Percentiles rank a stretch among this genome's conserved stretches.
These are phyloP conservation scores for Backusella macrospora DNA, from an alignment of 192 early-diverging fungal genomes.

Conservation along the genomic window DNA sequence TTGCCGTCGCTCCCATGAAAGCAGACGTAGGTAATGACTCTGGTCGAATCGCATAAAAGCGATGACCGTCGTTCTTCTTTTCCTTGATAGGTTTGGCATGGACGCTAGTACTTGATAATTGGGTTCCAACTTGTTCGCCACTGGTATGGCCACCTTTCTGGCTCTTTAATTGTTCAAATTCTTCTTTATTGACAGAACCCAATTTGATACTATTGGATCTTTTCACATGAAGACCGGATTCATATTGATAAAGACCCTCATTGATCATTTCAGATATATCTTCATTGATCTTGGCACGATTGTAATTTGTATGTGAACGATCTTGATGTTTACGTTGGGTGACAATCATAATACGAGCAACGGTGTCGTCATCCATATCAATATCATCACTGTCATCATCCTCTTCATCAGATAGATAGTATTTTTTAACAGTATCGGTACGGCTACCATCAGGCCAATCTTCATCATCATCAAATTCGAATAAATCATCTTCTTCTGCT, in stretches of 20 bases:
- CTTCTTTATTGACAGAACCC: slow-evolving; percentile 58
- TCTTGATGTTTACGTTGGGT: slow-evolving; percentile 75
- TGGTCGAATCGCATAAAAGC: slow-evolving; percentile 56
- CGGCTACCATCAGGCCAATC: slow-evolving; percentile 63
- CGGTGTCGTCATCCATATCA: slow-evolving; percentile 88
- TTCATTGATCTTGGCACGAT: slow-evolving; percentile 75
- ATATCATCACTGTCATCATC: slow-evolving; percentile 68
- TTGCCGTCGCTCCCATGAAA: slow-evolving; percentile 11
- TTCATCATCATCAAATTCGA: slow-evolving; percentile 72
- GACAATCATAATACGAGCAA: slow-evolving; percentile 90
- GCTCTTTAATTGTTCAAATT: slow-evolving; percentile 58
- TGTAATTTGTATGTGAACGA: slow-evolving; percentile 75
- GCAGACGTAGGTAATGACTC: slow-evolving; percentile 28
- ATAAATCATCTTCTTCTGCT: slow-evolving; percentile 67
- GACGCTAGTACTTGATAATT: not conserved
- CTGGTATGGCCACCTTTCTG: too few species aligned
- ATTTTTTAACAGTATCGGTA: slow-evolving; percentile 48
- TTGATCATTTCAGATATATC: slow-evolving; percentile 93
- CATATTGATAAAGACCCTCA: slow-evolving; percentile 91
- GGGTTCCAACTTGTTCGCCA: not conserved
- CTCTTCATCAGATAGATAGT: slow-evolving; percentile 47
- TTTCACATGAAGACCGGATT: slow-evolving; percentile 56
- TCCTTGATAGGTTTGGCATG: slow-evolving; percentile 18
- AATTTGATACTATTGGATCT: slow-evolving; percentile 57
- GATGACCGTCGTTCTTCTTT: slow-evolving; percentile 23